Evolutionary conservation across 306 rosid species (phyloP), one percentile per base, ranked within the genome.

Genomic region (Dryas octopetala): DNA sequence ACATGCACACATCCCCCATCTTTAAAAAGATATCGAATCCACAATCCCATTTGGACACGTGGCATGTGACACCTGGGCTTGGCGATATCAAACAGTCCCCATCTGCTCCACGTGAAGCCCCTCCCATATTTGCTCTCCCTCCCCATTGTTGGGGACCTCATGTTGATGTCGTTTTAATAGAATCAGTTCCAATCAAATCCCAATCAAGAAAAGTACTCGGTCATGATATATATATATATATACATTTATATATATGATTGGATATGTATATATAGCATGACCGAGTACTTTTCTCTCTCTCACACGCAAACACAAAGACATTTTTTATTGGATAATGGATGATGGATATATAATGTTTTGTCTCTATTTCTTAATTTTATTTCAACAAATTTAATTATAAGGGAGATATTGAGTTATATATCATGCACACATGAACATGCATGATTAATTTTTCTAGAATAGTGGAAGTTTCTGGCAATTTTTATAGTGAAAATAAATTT

Each of bases 71-170:
- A n/a, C 12, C 32, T 11, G 57, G 69, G n/a, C 7, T 5, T 6
- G 46, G 15, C 8, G 51, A 48, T n/a, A 53, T 13, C 2, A 32
- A 32, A 58, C 63, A 32, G 70, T 68, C 45, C 40, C 73, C 14
- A 46, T 87, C 74, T 32, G 51, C 71, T 74, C 70, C 86, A 85
- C 86, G 84, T 83, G 85, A 74, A 71, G 11, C 32, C 59, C 69
- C 73, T 28, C 62, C 19, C 40, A 11, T 19, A 5, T 59, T 26
- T 26, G 57, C 47, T 66, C 68, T 67, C 32, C 48, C 38, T 48
- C 40, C 9, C 5, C 44, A 11, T 5, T 11, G n/a, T 43, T n/a
- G 70, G 81, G 75, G 85, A 78, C 85, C 83, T 78, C 71, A 19
- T 6, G 11, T 7, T 6, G 3, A 51, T 40, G 57, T 71, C 45